Evolutionary conservation across 23 red algal genomes (phyloP), one percentile per base, ranked within the genome.

Genomic region (Gracilaria caudata): DNA sequence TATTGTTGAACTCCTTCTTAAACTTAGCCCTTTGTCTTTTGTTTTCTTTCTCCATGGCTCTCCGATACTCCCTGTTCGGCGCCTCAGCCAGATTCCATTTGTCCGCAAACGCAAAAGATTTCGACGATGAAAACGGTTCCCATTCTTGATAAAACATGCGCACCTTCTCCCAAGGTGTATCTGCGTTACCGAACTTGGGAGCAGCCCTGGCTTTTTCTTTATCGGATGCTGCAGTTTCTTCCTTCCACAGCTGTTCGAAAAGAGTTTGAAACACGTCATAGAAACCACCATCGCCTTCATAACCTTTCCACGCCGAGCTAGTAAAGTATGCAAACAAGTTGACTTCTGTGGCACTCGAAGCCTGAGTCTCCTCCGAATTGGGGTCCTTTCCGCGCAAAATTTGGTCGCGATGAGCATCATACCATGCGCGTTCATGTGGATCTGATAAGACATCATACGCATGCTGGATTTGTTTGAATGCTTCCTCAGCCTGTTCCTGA

Each of bases 1-100:
- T 56, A 7, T 76, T 51, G 29, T 91, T 93, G 65, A 99, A 99
- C 58, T 95, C 93, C 37, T 91, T 83, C 51, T 79, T 84, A 19
- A 82, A 56, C 38, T 84, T 70, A 10, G 84, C 87, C 17, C 97
- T 90, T 71, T 80, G 89, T 34, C 68, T 66, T 24, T 73, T 75
- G 64, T 99, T 99, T 43, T 99, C 97, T 56, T 91, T 92, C 78
- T 99, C 97, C 93, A 99, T 99, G 3, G 87, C 90, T 49, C 97
- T 77, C 6, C 97, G 84, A 51, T 81, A 82, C 46, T 94, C 97
- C 47, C 97, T 75, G 56, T 94, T 83, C 10, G 96, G 96, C 0
- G 93, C 97, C 3, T 95, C 93, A 13, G 64, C 87, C 24, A 90
- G 68, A 54, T 99, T 99, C 90, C 90, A 99, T 39, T 87, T 91